A percentile compares a stretch with the other conserved stretches of the same genome.
These are phyloP conservation scores for Alternaria tenuissima DNA, from an alignment of 2,329 filamentous ascomycete genomes.

Conservation along the genomic window DNA sequence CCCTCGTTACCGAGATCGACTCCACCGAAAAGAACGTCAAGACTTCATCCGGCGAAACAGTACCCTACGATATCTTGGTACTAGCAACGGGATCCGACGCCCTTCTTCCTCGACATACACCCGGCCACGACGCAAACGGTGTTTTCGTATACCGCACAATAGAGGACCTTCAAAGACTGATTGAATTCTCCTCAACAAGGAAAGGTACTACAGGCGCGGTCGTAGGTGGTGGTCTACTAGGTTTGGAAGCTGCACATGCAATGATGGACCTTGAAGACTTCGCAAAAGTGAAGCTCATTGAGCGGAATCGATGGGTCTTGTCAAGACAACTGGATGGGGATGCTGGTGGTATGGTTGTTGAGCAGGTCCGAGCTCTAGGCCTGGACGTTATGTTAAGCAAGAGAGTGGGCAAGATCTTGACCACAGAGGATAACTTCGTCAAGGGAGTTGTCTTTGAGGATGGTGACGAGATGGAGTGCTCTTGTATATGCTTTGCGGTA, in stretches of 20 bases:
- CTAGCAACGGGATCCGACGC: slow-evolving; percentile 89
- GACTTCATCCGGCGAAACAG: slow-evolving; percentile 73
- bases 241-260: slow-evolving; percentile 88
- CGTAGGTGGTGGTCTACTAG: slow-evolving; percentile 84
- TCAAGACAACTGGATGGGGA: slow-evolving; percentile 83
- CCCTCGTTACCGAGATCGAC: slow-evolving; percentile 73
- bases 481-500: slow-evolving; percentile 83
- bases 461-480: slow-evolving; percentile 77
- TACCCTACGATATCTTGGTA: slow-evolving; percentile 82
- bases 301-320: slow-evolving; percentile 83
- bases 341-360: slow-evolving; percentile 81
- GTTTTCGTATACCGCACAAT: slow-evolving; percentile 92
- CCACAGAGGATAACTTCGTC: slow-evolving; percentile 72
- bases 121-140: slow-evolving; percentile 79
- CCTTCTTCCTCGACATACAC: slow-evolving; percentile 74
- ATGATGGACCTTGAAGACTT: slow-evolving; percentile 87
- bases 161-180: slow-evolving; percentile 78
- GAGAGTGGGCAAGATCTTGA: slow-evolving; percentile 75
- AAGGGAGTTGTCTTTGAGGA: slow-evolving; percentile 81
- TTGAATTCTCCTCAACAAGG: slow-evolving; percentile 72
- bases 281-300: slow-evolving; percentile 77
- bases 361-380: slow-evolving; percentile 80
- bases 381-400: slow-evolving; percentile 82
- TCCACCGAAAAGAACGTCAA: slow-evolving; percentile 70
- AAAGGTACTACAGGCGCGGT: slow-evolving; percentile 76